phyloP scores from a whole-genome alignment of 768 basidiomycete species.

The Trichaptum fuscoviolaceum region DNA sequence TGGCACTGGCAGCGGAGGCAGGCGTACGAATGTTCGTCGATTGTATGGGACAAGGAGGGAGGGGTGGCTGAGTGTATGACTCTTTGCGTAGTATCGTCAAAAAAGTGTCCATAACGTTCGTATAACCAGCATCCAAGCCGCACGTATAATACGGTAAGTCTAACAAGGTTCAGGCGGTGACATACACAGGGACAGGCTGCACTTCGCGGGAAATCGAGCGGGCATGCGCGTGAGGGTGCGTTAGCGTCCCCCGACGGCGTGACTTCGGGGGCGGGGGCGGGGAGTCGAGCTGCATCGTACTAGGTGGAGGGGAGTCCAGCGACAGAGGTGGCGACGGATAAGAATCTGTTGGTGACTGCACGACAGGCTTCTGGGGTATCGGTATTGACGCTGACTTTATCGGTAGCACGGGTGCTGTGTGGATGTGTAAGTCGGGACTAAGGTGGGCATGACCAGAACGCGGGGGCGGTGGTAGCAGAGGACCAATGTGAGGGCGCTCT shows the following conservation, averaged over 20 bases:
- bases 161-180: conserved; percentile 1
- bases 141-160: neutral
- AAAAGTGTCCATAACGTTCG: neutral
- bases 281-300: conserved; percentile 7
- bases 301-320: conserved; percentile 31
- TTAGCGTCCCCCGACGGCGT: neutral
- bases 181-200: conserved; percentile 4
- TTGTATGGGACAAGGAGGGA: neutral
- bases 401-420: conserved; percentile 10
- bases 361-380: conserved; percentile 4
- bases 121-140: neutral
- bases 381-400: conserved; percentile 2
- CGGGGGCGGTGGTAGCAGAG: conserved; percentile 9
- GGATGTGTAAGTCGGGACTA: conserved; percentile 18
- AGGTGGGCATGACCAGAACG: conserved; percentile 21
- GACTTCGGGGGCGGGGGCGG: neutral
- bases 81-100: neutral
- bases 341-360: conserved; percentile 23
- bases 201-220: conserved; percentile 7
- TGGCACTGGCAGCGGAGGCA: neutral
- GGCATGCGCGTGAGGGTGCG: neutral
- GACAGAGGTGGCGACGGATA: conserved; percentile 38
- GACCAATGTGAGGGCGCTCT: conserved; percentile 1
- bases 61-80: too few relatives aligned
- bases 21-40: neutral